phyloP scores from a whole-genome alignment of 345 rosid genomes.

The Acer yangbiense region DNA sequence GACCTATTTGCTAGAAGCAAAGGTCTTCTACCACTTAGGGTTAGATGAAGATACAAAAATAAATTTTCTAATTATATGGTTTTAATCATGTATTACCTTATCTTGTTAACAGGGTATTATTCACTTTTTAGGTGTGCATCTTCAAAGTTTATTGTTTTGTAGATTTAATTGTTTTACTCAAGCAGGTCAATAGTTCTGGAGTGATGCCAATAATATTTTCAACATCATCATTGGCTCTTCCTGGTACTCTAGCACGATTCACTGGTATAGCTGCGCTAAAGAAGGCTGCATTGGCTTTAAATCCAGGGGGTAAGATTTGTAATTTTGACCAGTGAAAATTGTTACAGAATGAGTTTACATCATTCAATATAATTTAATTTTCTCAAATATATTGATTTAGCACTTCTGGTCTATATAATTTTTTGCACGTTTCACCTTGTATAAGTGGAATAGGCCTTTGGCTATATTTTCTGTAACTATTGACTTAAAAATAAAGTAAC shows the following conservation, averaged over 20 bases:
- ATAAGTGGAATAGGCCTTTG: background rate
- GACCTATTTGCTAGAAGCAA: background rate
- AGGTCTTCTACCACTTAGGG: background rate
- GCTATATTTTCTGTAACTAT: background rate
- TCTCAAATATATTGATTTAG: background rate
- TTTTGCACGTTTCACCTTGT: background rate
- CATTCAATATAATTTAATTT: background rate
- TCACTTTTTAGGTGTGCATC: background rate
- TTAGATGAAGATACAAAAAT: no score
- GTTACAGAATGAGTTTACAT: slow-evolving; percentile 18
- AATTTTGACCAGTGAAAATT: slow-evolving; percentile 20
- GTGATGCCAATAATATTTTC: slow-evolving; percentile 99
- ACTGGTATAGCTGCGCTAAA: slow-evolving; percentile 82
- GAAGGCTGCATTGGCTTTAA: slow-evolving; percentile 82
- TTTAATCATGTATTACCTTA: background rate
- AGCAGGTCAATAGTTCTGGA: slow-evolving; percentile 90
- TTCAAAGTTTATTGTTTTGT: background rate
- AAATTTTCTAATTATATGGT: background rate
- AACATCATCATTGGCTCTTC: slow-evolving; percentile 94
- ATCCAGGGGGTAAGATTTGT: slow-evolving; percentile 74
- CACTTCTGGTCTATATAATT: background rate
- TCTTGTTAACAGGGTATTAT: background rate
- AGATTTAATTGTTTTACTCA: slow-evolving; percentile 5
- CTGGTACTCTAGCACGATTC: slow-evolving; percentile 88
- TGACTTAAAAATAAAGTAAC: background rate